Evolutionary conservation across 2,329 filamentous ascomycete species (phyloP).

Genomic region (Ophiostoma ulmi): DNA sequence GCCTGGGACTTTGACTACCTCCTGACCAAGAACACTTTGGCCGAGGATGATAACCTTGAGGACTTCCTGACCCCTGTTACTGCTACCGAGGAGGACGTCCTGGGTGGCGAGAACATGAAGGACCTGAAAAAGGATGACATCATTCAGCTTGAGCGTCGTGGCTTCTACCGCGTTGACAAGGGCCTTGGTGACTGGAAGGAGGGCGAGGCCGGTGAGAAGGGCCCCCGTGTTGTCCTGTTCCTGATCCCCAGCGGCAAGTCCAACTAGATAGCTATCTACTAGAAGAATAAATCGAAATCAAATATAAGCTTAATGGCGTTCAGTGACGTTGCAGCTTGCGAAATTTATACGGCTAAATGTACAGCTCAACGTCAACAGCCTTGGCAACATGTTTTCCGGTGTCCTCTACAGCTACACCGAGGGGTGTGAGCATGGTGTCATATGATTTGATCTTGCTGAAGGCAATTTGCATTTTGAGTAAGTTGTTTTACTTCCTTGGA

Average conservation of each 20-base stretch:
- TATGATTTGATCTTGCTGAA: too few relatives aligned
- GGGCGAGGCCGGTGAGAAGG: constrained; percentile 46
- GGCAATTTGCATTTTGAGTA: too few relatives aligned
- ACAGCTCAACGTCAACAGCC: neutral
- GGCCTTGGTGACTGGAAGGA: constrained; percentile 47
- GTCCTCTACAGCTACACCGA: too few relatives aligned
- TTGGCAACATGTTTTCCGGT: neutral
- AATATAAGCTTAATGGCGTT: neutral
- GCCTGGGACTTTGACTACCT: constrained; percentile 94
- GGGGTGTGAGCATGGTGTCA: too few relatives aligned
- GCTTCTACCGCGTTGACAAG: constrained; percentile 83
- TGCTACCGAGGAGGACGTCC: constrained; percentile 65
- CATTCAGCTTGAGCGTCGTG: constrained; percentile 90
- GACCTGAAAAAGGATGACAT: constrained; percentile 81
- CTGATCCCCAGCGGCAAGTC: constrained; percentile 54
- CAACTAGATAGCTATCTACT: constrained; percentile 32
- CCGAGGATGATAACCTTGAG: constrained; percentile 80
- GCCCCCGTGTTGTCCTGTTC: constrained; percentile 51
- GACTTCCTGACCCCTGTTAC: constrained; percentile 75
- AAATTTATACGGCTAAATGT: neutral
- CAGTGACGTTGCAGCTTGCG: neutral
- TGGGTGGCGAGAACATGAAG: constrained; percentile 75
- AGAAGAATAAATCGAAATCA: neutral
- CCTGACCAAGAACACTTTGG: constrained; percentile 89
- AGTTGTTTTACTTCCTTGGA: too few relatives aligned